A percentile compares a stretch with the other conserved stretches of the same genome.
Evolutionary conservation across 2,329 filamentous ascomycete genomes (phyloP).

Genomic region (Talaromyces sp.): DNA sequence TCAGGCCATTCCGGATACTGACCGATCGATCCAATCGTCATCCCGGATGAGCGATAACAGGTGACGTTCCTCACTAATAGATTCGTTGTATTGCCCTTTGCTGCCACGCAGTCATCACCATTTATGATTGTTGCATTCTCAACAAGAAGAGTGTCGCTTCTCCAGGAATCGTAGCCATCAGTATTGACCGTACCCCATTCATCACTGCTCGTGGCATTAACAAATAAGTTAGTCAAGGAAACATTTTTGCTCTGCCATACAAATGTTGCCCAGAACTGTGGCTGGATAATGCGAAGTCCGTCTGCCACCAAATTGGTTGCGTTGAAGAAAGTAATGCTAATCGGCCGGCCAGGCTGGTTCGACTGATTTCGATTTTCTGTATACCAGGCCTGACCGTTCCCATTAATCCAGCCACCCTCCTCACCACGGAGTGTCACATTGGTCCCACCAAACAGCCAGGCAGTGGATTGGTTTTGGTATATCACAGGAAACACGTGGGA

Average conservation of each 20-base stretch:
- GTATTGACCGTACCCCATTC: conserved; percentile 48
- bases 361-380: conserved; percentile 42
- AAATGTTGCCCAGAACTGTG: conserved; percentile 49
- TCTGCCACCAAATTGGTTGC: conserved; percentile 47
- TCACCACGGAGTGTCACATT: conserved; percentile 48
- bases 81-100: conserved; percentile 40
- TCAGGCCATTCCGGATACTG: conserved; percentile 33
- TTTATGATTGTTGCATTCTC: conserved; percentile 42
- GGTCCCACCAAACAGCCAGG: conserved; percentile 53
- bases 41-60: conserved; percentile 34
- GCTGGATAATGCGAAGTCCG: conserved; percentile 46
- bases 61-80: conserved; percentile 36
- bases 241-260: conserved; percentile 47
- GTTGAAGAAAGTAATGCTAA: conserved; percentile 49
- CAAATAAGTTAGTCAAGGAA: conserved; percentile 51
- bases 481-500: conserved; percentile 47
- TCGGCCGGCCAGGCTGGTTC: conserved; percentile 49
- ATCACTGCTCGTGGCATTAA: conserved; percentile 45
- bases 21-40: conserved; percentile 38
- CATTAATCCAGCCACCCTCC: conserved; percentile 54
- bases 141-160: conserved; percentile 44
- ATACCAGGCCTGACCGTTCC: conserved; percentile 57
- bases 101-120: conserved; percentile 36
- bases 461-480: conserved; percentile 54
- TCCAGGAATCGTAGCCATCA: conserved; percentile 50